These are phyloP conservation scores for Verbascum thapsus DNA, from an alignment of 257 asterid species.

Conservation along the genomic window DNA sequence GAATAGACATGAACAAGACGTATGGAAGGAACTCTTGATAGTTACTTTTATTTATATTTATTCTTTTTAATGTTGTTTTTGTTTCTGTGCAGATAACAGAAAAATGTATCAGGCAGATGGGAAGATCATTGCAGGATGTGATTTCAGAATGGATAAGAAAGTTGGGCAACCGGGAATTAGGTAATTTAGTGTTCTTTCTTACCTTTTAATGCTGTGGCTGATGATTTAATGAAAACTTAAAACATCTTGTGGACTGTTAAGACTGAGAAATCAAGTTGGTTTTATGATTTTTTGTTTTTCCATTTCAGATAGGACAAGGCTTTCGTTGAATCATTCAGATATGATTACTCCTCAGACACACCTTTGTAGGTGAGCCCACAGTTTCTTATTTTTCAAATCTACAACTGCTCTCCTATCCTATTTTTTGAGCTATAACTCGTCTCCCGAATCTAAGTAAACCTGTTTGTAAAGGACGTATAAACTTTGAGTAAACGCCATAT, in stretches of 20 bases:
- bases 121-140: constrained; percentile 79
- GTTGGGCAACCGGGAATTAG: constrained; percentile 72
- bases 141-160: constrained; percentile 72
- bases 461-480: no score
- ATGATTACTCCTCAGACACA: constrained; percentile 65
- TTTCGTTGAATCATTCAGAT: constrained; percentile 77
- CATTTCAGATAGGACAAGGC: constrained; percentile 74
- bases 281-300: constrained; percentile 16
- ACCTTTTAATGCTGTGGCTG: no score
- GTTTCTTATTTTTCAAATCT: no score
- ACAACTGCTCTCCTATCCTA: constrained; percentile 1
- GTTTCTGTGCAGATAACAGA: constrained; percentile 67
- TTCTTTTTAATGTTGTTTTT: constrained; percentile 1
- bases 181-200: constrained; percentile 33
- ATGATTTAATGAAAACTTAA: no score
- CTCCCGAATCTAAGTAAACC: neutral
- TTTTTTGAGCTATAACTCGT: neutral
- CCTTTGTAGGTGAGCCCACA: constrained; percentile 69
- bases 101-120: constrained; percentile 75
- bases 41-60: neutral
- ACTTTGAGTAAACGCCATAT: no score
- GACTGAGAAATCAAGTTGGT: no score
- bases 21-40: constrained; percentile 34
- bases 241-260: no score
- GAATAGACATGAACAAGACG: constrained; percentile 90